These are phyloP conservation scores for Cutaneotrichosporon sp. DNA, from an alignment of 1,284 basidiomycete genomes.

Conservation along the genomic window DNA sequence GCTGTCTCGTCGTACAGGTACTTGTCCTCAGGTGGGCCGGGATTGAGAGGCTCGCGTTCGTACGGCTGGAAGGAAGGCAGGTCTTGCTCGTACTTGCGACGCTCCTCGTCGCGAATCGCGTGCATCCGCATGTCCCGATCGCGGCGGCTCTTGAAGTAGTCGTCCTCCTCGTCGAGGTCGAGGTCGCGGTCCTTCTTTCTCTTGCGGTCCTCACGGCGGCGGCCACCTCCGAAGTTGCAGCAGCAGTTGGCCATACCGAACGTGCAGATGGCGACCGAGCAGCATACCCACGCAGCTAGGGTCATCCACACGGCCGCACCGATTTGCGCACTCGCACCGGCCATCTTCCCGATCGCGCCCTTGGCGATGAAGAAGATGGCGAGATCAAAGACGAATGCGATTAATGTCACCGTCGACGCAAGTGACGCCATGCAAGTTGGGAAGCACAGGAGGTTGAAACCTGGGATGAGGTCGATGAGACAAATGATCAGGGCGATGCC, in stretches of 20 bases:
- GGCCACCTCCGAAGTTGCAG: conserved; percentile 68
- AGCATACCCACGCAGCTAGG: conserved; percentile 73
- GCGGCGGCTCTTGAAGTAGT: conserved; percentile 23
- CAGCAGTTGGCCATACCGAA: conserved; percentile 78
- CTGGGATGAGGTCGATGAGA: conserved; percentile 76
- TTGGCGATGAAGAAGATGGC: conserved; percentile 81
- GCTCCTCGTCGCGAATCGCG: conserved; percentile 44
- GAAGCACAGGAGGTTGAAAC: conserved; percentile 79
- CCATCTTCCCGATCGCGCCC: conserved; percentile 67
- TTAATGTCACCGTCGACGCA: conserved; percentile 67
- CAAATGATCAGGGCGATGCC: conserved; percentile 73
- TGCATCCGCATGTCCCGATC: conserved; percentile 36
- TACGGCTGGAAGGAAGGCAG: conserved; percentile 42
- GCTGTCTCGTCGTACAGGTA: conserved; percentile 39
- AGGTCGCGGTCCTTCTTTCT: conserved; percentile 35
- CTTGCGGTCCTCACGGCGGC: conserved; percentile 50
- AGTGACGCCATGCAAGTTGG: conserved; percentile 75
- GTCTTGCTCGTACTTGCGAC: conserved; percentile 40
- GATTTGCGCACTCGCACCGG: conserved; percentile 67
- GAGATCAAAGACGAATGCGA: conserved; percentile 83
- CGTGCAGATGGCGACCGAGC: conserved; percentile 82
- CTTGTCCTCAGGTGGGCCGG: conserved; percentile 38
- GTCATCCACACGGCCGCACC: conserved; percentile 83
- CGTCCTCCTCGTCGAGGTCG: conserved; percentile 36
- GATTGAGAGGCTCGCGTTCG: conserved; percentile 38